Evolutionary conservation across 441 rosid species (phyloP), one percentile per base, ranked within the genome.

Genomic region (Adansonia rubrostipa): DNA sequence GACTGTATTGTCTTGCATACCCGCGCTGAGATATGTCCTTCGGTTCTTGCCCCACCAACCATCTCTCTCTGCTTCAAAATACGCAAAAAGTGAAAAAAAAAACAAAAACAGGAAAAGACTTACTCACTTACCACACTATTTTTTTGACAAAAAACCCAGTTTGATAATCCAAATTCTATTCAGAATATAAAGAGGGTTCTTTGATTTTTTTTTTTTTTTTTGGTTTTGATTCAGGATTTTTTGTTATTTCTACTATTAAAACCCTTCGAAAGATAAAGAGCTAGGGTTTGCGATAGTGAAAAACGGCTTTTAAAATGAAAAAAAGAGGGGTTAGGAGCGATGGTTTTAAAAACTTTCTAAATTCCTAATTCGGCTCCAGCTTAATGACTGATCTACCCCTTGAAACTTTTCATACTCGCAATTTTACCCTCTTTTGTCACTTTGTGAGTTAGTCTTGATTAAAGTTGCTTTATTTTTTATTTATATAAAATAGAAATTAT

Each of bases 1-100:
- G 89, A 82, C 61, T 86, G 93, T 53, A 95, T 91, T 51, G 81
- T 89, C 68, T 80, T 90, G 77, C 83, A 92, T 76, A 90, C 84
- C 78, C 71, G 71, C 15, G 88, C 90, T 9, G 97, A 82, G 13
- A 83, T 80, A 50, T 81, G 79, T 8, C 75, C 87, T 15, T 85
- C 88, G 75, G 79, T 74, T 81, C 76, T 82, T 54, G 86, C 77
- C 80, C 85, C 76, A 72, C 88, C 68, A 76, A 85, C 88, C 95
- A 92, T 92, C 80, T 81, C 89, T 79, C 58, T 36, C 75, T 54
- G 50, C 56, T 72, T 54, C 50, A 36, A 58, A 72, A 36, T 36
- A 54, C 64, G 40, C 19, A n/a, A 9, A 40, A 53, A 47, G 1
- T 17, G 50, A 28, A 20, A 9, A 20, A 9, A 20, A 24, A 61